Evolutionary conservation across 2,329 filamentous ascomycete genomes (phyloP).

Genomic region (Penicillium freii): DNA sequence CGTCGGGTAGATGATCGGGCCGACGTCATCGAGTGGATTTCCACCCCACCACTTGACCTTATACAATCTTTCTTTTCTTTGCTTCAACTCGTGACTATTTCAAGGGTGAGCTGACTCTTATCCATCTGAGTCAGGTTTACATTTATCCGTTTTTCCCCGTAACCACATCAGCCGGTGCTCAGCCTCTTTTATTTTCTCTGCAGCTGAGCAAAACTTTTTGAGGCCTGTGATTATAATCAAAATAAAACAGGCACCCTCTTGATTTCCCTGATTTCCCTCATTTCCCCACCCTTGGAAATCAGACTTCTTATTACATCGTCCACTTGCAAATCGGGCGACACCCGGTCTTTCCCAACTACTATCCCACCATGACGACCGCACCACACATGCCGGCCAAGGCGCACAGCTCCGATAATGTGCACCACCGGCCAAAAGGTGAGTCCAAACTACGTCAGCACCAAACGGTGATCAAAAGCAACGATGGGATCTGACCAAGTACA

Average conservation of each 20-base stretch:
- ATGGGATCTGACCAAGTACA: not conserved
- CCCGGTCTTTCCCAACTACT: not conserved
- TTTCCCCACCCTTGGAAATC: not conserved
- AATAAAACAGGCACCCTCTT: slow-evolving; percentile 10
- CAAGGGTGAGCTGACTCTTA: slow-evolving; percentile 13
- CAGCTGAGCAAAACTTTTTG: slow-evolving; percentile 10
- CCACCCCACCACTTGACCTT: slow-evolving; percentile 18
- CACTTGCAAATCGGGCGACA: slow-evolving; percentile 22
- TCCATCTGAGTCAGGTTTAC: slow-evolving; percentile 6
- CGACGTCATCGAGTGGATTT: slow-evolving; percentile 28
- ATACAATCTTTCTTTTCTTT: not conserved
- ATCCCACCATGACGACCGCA: slow-evolving; percentile 23
- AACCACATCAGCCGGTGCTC: slow-evolving; percentile 4
- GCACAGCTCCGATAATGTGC: slow-evolving; percentile 34
- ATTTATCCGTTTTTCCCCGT: not conserved
- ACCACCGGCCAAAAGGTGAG: slow-evolving; percentile 44
- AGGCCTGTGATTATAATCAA: slow-evolving; percentile 2
- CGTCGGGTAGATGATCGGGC: slow-evolving; percentile 12
- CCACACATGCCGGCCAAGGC: slow-evolving; percentile 30
- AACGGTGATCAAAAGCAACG: not conserved
- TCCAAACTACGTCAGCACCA: not conserved
- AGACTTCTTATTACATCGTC: slow-evolving; percentile 15
- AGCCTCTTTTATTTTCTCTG: slow-evolving; percentile 5
- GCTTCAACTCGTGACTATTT: slow-evolving; percentile 9
- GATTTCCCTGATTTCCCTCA: not conserved